These are phyloP conservation scores for Aristolochia contorta DNA, from an alignment of 164 flowering plant genomes.

Conservation along the genomic window DNA sequence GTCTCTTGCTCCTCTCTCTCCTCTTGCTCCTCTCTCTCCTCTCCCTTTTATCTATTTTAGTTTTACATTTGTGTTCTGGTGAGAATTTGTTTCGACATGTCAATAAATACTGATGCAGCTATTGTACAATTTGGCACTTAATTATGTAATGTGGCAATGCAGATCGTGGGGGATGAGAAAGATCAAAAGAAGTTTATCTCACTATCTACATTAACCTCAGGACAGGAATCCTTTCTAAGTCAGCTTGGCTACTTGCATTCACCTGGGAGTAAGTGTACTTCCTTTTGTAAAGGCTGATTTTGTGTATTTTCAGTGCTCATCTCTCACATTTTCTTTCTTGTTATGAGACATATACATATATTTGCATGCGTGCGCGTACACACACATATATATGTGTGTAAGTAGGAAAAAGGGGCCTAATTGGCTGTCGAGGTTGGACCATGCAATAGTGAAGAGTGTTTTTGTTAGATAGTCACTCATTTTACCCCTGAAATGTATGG, in stretches of 20 bases:
- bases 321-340: not conserved
- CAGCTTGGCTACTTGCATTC: constrained; percentile 75
- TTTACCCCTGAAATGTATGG: too few relatives aligned
- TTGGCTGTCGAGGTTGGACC: too few relatives aligned
- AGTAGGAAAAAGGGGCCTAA: too few relatives aligned
- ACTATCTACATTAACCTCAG: constrained; percentile 43
- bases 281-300: not conserved
- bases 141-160: constrained; percentile 12
- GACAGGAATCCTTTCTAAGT: constrained; percentile 43
- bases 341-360: not conserved
- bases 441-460: too few relatives aligned
- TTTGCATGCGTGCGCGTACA: too few relatives aligned
- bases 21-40: too few relatives aligned
- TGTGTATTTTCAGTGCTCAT: not conserved
- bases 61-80: too few relatives aligned
- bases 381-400: too few relatives aligned
- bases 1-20: too few relatives aligned
- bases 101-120: not conserved
- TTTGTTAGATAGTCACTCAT: too few relatives aligned
- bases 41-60: too few relatives aligned
- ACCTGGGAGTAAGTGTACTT: constrained; percentile 59
- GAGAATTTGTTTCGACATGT: too few relatives aligned
- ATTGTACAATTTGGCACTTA: not conserved
- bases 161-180: constrained; percentile 68
- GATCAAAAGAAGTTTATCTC: constrained; percentile 55